Evolutionary conservation across 768 basidiomycete genomes (phyloP), one percentile per base, ranked within the genome.

Genomic region (Termitomyces sp.): DNA sequence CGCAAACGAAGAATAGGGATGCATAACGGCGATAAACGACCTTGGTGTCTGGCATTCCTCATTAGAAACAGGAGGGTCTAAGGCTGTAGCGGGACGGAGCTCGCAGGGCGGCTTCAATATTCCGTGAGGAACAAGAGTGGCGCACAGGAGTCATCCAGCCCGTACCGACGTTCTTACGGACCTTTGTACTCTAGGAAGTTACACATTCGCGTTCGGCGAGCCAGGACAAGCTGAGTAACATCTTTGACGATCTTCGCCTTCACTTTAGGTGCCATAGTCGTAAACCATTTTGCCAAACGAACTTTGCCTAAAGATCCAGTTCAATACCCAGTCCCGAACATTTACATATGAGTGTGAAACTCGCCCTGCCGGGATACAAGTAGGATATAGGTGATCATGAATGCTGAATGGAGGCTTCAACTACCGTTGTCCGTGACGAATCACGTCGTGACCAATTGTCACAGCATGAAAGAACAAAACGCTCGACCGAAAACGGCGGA

Each of bases 101-200:
- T 49, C 52, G 18, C 22, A 12, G 51, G 15, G 15, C 59, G 55
- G 44, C 45, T 62, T 22, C 54, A 32, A 52, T 40, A 15, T 57
- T 59, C 51, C 45, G 51, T 40, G 36, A 28, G 35, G 46, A 52
- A 45, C 20, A 38, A 28, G 7, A 59, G 42, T 28, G 24, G 35
- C 50, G 52, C 52, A 45, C 22, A 24, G 36, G 15, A 59, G 50
- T 13, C 42, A 42, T 49, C 32, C 49, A 32, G 32, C 20, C 32
- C 24, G 42, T 16, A 44, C 28, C 54, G 38, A 39, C 9, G 7
- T 24, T 22, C 48, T 45, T 33, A 67, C 84, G 66, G 63, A 94
- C 96, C 96, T 81, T 98, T 98, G 83, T 98, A 98, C 74, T 99
- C 97, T 57, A 99, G 76, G 71, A 99, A 94, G 77, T 99, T 99